Conservation (phyloP, 352 stramenopile species). For the Pythium utonaiense region DNA sequence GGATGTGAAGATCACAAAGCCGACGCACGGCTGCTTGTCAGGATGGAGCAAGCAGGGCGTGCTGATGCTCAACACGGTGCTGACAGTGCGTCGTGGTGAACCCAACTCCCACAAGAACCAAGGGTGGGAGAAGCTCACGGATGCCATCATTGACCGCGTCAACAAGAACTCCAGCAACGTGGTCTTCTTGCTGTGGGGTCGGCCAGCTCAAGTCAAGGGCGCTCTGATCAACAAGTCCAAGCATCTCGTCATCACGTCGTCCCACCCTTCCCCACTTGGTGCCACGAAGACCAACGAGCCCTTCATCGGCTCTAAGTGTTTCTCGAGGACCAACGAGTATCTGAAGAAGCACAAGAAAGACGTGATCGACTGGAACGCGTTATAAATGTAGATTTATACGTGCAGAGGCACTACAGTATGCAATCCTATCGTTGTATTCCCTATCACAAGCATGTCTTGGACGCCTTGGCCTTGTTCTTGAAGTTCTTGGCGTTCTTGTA, state of each 20-base stretch:
- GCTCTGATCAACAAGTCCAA: conserved; percentile 72
- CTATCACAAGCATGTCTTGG: conserved; percentile 16
- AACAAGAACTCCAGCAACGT: conserved; percentile 79
- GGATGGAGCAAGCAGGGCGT: conserved; percentile 95
- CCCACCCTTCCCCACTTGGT: conserved; percentile 92
- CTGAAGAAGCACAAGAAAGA: conserved; percentile 72
- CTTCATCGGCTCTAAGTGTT: conserved; percentile 95
- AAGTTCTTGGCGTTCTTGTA: conserved; percentile 19
- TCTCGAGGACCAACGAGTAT: conserved; percentile 82
- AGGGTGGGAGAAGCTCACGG: conserved; percentile 98
- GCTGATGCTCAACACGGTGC: conserved; percentile 96
- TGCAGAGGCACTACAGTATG: neutral
- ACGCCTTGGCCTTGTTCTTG: neutral
- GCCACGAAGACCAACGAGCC: conserved; percentile 94
- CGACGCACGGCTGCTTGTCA: conserved; percentile 90
- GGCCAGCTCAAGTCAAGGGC: conserved; percentile 74
- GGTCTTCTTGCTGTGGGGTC: conserved; percentile 99
- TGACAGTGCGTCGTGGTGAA: conserved; percentile 92
- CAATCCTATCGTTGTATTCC: neutral
- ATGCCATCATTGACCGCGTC: conserved; percentile 90
- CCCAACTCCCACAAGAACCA: conserved; percentile 95
- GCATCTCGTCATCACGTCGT: conserved; percentile 86
- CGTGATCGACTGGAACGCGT: conserved; percentile 81
- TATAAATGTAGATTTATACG: conserved; percentile 15
- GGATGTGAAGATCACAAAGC: conserved; percentile 72